A percentile compares a stretch with the other conserved stretches of the same genome.
Evolutionary conservation across 2,329 filamentous ascomycete genomes (phyloP).

Genomic region (Coleophoma crateriformis): DNA sequence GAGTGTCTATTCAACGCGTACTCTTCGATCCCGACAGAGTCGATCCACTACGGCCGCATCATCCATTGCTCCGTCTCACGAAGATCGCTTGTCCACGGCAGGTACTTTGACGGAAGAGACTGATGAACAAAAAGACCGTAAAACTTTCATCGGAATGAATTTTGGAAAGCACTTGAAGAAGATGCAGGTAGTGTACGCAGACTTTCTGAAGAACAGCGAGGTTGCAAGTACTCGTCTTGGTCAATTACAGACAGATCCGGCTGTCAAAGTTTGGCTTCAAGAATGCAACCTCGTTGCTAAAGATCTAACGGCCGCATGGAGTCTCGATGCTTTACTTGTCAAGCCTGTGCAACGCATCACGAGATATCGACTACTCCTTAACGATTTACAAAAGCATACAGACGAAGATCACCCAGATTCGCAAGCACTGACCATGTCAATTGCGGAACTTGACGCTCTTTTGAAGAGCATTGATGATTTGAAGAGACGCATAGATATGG

Average conservation of each 20-base stretch:
- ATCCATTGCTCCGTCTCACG: slow-evolving; percentile 5
- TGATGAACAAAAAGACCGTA: slow-evolving; percentile 24
- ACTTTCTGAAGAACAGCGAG: slow-evolving; percentile 59
- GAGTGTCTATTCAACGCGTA: slow-evolving; percentile 68
- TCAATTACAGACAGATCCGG: slow-evolving; percentile 56
- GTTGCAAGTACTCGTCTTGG: slow-evolving; percentile 55
- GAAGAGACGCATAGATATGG: slow-evolving; percentile 89
- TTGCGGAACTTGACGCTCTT: slow-evolving; percentile 54
- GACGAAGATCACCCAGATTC: slow-evolving; percentile 80
- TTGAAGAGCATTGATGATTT: slow-evolving; percentile 88
- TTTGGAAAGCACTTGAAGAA: slow-evolving; percentile 45
- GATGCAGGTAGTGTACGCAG: slow-evolving; percentile 57
- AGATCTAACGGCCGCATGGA: slow-evolving; percentile 91
- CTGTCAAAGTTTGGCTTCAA: slow-evolving; percentile 77
- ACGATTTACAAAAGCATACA: slow-evolving; percentile 73
- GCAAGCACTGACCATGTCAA: slow-evolving; percentile 50
- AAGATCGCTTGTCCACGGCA: slow-evolving; percentile 18
- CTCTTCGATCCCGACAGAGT: slow-evolving; percentile 33
- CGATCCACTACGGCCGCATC: slow-evolving; percentile 7
- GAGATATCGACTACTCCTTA: slow-evolving; percentile 86
- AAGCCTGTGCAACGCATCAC: slow-evolving; percentile 94
- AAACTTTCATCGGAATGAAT: slow-evolving; percentile 22
- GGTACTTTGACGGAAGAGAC: slow-evolving; percentile 18
- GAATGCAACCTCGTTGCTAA: slow-evolving; percentile 91
- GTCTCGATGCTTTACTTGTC: slow-evolving; percentile 90